Evolutionary conservation across 2,329 filamentous ascomycete species (phyloP).

Genomic region (Xylaria sp.): DNA sequence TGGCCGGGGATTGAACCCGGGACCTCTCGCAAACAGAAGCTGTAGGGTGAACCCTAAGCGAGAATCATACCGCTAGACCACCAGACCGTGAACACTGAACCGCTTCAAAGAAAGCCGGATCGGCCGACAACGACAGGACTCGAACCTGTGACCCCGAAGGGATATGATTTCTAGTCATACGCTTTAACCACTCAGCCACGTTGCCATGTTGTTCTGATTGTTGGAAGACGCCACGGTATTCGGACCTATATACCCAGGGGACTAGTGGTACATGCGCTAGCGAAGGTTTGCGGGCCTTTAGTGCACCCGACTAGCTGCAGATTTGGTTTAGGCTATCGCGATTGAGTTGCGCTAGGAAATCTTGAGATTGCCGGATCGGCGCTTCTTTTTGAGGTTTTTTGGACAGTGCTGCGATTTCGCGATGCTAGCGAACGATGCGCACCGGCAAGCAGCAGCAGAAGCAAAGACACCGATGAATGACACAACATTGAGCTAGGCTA

Average conservation of each 20-base stretch:
- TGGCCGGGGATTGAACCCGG: conserved; percentile 40
- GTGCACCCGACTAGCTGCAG: not conserved
- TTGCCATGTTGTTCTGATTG: conserved; percentile 6
- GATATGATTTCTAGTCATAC: conserved; percentile 23
- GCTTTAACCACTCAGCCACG: conserved; percentile 23
- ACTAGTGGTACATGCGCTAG: not conserved
- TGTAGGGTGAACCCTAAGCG: conserved; percentile 52
- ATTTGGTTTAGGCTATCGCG: not conserved
- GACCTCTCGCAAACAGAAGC: conserved; percentile 35
- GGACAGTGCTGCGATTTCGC: too few relatives aligned
- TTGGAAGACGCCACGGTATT: not conserved
- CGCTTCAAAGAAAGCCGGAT: not conserved
- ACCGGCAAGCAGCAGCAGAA: too few relatives aligned
- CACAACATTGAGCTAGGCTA: too few relatives aligned
- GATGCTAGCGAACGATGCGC: too few relatives aligned
- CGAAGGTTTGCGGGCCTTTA: not conserved
- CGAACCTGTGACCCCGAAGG: conserved; percentile 23
- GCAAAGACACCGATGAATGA: too few relatives aligned
- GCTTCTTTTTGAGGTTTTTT: too few relatives aligned
- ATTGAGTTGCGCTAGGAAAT: not conserved
- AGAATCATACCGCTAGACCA: conserved; percentile 68
- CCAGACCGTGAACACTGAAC: conserved; percentile 34
- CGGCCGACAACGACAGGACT: conserved; percentile 20
- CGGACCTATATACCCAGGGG: not conserved
- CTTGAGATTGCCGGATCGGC: too few relatives aligned